Percentiles rank a stretch among this genome's conserved stretches.
Conservation (phyloP, 2,329 filamentous ascomycete species). For the Aureobasidium subglaciale region DNA sequence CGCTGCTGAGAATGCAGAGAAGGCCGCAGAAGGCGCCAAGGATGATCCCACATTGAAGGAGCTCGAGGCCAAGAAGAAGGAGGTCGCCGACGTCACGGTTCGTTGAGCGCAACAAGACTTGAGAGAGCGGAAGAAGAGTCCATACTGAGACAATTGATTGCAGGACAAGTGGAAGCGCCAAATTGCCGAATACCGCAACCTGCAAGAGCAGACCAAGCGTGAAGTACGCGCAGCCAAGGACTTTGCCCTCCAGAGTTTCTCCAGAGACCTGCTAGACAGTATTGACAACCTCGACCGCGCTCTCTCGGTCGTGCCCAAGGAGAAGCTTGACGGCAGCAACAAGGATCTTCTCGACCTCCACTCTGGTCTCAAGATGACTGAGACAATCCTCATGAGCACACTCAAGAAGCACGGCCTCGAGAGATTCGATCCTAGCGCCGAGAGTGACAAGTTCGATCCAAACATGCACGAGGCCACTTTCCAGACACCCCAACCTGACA, state of each 20-base stretch:
- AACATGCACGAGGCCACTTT: conserved; percentile 96
- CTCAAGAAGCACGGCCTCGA: conserved; percentile 92
- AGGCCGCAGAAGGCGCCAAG: conserved; percentile 22
- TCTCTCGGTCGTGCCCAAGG: conserved; percentile 66
- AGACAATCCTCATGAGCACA: conserved; percentile 77
- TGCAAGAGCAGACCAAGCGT: conserved; percentile 87
- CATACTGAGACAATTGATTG: conserved; percentile 8
- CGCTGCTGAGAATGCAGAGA: conserved; percentile 30
- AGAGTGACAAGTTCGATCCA: conserved; percentile 84
- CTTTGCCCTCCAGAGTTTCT: conserved; percentile 91
- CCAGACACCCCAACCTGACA: conserved; percentile 77
- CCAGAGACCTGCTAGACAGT: conserved; percentile 87
- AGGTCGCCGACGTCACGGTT: conserved; percentile 81
- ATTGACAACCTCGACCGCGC: conserved; percentile 97
- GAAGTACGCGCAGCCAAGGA: conserved; percentile 81
- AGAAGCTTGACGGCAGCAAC: conserved; percentile 58
- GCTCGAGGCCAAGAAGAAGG: conserved; percentile 64
- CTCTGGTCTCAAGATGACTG: conserved; percentile 91
- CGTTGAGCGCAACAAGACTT: conserved; percentile 13
- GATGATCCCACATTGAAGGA: conserved; percentile 52
- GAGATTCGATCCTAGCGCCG: conserved; percentile 66
- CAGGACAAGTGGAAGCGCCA: conserved; percentile 93
- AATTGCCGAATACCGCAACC: conserved; percentile 94
- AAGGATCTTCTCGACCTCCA: conserved; percentile 75
- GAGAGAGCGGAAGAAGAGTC: not conserved